Percentiles rank a stretch among this genome's conserved stretches.
Evolutionary conservation across 2,329 filamentous ascomycete species (phyloP).

Genomic region (Botryosphaeria dothidea): DNA sequence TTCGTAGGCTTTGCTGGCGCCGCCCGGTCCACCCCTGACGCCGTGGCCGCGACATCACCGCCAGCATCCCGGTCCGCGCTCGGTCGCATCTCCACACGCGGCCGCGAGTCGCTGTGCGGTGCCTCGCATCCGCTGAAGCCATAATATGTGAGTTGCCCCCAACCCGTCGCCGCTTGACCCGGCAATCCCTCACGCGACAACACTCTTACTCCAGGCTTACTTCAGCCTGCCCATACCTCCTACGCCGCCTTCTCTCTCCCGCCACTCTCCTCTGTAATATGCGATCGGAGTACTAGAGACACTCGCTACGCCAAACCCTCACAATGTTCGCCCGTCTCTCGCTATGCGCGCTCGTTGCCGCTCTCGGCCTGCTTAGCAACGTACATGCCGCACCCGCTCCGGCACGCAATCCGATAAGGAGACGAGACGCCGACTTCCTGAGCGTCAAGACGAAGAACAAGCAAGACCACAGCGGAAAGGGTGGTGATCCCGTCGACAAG

Average conservation of each 20-base stretch:
- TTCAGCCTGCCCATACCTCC: background rate
- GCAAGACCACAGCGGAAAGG: conserved; percentile 25
- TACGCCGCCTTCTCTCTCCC: background rate
- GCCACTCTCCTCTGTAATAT: conserved; percentile 1
- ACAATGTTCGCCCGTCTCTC: conserved; percentile 18
- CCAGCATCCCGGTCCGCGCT: background rate
- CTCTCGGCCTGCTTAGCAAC: conserved; percentile 3
- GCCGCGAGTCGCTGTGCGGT: conserved; percentile 1
- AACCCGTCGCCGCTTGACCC: background rate
- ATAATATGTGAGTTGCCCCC: background rate
- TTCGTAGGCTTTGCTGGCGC: background rate
- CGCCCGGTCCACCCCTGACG: conserved; percentile 12
- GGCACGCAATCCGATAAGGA: background rate
- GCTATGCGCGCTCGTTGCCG: conserved; percentile 10
- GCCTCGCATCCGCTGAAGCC: conserved; percentile 1
- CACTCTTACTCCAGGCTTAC: background rate
- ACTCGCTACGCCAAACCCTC: background rate
- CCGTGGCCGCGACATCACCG: conserved; percentile 11
- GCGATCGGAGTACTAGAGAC: background rate
- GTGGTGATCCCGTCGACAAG: conserved; percentile 26
- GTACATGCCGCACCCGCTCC: conserved; percentile 2
- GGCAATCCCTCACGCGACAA: conserved; percentile 19
- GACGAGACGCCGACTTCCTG: conserved; percentile 23
- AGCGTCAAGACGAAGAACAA: conserved; percentile 24
- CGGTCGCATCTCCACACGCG: conserved; percentile 14